Percentiles rank a stretch among this genome's conserved stretches.
Conservation (phyloP, 108 stramenopile species). For the Cyclotella sp. region DNA sequence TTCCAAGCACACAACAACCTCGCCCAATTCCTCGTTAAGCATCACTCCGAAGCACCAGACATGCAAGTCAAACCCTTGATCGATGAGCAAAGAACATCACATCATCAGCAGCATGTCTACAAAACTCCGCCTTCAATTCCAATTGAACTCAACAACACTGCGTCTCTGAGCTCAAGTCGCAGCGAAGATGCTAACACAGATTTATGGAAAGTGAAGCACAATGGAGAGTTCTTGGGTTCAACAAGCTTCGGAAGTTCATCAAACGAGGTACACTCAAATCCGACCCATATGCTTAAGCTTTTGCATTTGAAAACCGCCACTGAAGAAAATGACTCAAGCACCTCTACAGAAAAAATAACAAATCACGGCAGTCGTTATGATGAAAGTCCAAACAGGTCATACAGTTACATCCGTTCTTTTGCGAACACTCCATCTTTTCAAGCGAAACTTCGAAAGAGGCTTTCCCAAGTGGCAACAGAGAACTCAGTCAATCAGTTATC, state of each 20-base stretch:
- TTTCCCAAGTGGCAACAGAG: too few relatives aligned
- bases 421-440: too few relatives aligned
- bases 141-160: not conserved
- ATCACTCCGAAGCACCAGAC: not conserved
- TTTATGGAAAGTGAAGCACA: not conserved
- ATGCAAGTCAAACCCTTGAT: not conserved
- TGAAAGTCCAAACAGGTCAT: not conserved
- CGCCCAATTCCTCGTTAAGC: not conserved
- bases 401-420: not conserved
- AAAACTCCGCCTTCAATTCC: not conserved
- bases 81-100: not conserved
- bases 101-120: not conserved
- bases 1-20: not conserved
- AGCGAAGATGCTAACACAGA: not conserved
- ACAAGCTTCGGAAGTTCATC: constrained; percentile 1
- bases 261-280: not conserved
- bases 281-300: not conserved
- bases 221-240: not conserved
- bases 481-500: too few relatives aligned
- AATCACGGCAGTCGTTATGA: constrained; percentile 4
- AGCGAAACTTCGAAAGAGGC: too few relatives aligned
- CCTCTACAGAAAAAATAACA: constrained; percentile 1
- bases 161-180: constrained; percentile 1
- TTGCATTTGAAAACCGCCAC: not conserved
- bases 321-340: not conserved